These are phyloP conservation scores for Chloranthus sessilifolius DNA, from an alignment of 164 flowering plant species.

Conservation along the genomic window DNA sequence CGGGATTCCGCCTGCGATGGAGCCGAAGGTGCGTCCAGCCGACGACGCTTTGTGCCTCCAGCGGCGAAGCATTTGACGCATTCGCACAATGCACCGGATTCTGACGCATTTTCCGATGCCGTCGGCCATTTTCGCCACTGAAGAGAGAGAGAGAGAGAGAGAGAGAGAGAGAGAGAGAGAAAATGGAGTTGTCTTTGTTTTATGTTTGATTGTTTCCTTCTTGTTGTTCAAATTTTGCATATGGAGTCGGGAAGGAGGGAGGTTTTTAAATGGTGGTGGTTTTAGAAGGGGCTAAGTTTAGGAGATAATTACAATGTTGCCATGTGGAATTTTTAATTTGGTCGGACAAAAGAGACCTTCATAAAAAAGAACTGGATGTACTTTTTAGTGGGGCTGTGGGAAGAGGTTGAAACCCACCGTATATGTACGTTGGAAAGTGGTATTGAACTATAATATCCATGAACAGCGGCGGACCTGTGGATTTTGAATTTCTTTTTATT, in stretches of 20 bases:
- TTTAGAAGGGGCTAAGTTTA: neutral
- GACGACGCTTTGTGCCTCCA: slow-evolving; percentile 33
- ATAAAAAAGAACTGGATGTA: neutral
- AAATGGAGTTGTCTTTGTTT: no score
- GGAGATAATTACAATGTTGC: slow-evolving; percentile 13
- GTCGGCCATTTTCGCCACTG: slow-evolving; percentile 20
- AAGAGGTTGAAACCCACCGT: no score
- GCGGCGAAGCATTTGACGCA: slow-evolving; percentile 31
- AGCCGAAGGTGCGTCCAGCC: neutral
- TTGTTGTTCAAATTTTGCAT: no score
- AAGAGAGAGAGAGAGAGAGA: no score
- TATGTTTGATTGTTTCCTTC: no score
- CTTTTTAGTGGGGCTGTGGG: no score
- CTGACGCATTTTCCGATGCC: slow-evolving; percentile 17
- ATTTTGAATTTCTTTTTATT: no score
- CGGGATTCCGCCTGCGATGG: slow-evolving; percentile 17
- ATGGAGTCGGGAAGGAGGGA: slow-evolving; percentile 1
- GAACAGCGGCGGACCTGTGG: neutral
- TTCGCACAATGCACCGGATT: slow-evolving; percentile 36
- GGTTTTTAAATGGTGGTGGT: neutral
- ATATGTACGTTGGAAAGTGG: no score
- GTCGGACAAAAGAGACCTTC: neutral
- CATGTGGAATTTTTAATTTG: neutral
- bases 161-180: no score
- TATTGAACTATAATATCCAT: neutral